Evolutionary conservation across 192 early-diverging fungal genomes (phyloP).

Genomic region (Rhizophagus prolifer): DNA sequence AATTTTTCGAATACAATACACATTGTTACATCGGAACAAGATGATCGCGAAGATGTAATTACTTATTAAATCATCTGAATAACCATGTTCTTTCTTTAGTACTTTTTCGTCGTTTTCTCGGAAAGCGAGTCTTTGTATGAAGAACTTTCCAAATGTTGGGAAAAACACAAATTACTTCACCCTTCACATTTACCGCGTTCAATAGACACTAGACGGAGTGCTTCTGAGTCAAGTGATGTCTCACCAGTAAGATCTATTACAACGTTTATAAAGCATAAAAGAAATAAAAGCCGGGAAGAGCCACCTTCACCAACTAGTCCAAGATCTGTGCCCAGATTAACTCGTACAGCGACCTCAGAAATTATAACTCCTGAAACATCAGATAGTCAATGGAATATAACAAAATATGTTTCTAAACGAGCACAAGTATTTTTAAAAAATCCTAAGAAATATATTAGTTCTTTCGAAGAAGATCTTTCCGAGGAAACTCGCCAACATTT

Average conservation of each 20-base stretch:
- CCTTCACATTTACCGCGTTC: not conserved
- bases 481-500: slow-evolving; percentile 39
- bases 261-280: not conserved
- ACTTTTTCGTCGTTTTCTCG: slow-evolving; percentile 66
- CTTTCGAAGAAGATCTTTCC: slow-evolving; percentile 20
- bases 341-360: slow-evolving; percentile 33
- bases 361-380: slow-evolving; percentile 6
- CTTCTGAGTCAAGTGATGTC: not conserved
- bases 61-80: not conserved
- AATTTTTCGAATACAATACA: slow-evolving; percentile 49
- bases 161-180: slow-evolving; percentile 6
- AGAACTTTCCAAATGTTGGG: slow-evolving; percentile 33
- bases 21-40: slow-evolving; percentile 49
- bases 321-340: slow-evolving; percentile 28
- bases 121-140: slow-evolving; percentile 45
- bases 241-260: not conserved
- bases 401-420: slow-evolving; percentile 34
- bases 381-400: slow-evolving; percentile 26
- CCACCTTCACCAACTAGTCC: slow-evolving; percentile 21
- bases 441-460: not conserved
- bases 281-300: not conserved
- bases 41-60: slow-evolving; percentile 62
- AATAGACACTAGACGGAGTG: too few species aligned
- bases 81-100: slow-evolving; percentile 37
- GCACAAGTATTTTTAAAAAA: not conserved